Evolutionary conservation across 768 basidiomycete species (phyloP).

Genomic region (Amanita jacksonii): DNA sequence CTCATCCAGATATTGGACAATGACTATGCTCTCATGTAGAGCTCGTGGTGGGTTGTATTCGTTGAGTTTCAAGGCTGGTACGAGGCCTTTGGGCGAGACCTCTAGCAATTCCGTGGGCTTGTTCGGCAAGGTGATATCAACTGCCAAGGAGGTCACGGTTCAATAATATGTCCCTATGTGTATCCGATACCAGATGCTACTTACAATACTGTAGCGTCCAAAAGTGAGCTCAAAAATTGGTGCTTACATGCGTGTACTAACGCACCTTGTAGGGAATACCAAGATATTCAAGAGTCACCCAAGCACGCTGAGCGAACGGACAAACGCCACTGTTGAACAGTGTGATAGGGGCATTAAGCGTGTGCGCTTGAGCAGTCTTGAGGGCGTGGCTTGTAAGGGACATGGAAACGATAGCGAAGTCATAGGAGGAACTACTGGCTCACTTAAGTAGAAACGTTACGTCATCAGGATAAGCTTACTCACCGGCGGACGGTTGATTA

Average conservation of each 20-base stretch:
- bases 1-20: slow-evolving; percentile 75
- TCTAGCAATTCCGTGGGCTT: slow-evolving; percentile 74
- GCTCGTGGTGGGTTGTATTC: slow-evolving; percentile 45
- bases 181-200: too few species aligned
- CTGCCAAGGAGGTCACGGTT: slow-evolving; percentile 25
- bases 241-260: background rate
- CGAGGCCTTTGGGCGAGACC: slow-evolving; percentile 74
- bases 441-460: too few species aligned
- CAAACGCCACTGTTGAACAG: slow-evolving; percentile 71
- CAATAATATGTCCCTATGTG: background rate
- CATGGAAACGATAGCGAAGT: too few species aligned
- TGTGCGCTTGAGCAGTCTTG: too few species aligned
- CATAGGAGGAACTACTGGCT: too few species aligned
- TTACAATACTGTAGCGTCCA: slow-evolving; percentile 13
- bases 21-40: slow-evolving; percentile 73
- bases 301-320: slow-evolving; percentile 76
- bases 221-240: background rate
- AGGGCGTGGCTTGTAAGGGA: too few species aligned
- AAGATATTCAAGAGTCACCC: slow-evolving; percentile 68
- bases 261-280: slow-evolving; percentile 61
- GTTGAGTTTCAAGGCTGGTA: slow-evolving; percentile 58
- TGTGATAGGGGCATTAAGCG: too few species aligned
- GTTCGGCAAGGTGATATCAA: slow-evolving; percentile 76
- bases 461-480: too few species aligned
- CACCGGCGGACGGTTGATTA: too few species aligned